Conservation (phyloP, 2,329 filamentous ascomycete species). For the Gremmenia infestans region DNA sequence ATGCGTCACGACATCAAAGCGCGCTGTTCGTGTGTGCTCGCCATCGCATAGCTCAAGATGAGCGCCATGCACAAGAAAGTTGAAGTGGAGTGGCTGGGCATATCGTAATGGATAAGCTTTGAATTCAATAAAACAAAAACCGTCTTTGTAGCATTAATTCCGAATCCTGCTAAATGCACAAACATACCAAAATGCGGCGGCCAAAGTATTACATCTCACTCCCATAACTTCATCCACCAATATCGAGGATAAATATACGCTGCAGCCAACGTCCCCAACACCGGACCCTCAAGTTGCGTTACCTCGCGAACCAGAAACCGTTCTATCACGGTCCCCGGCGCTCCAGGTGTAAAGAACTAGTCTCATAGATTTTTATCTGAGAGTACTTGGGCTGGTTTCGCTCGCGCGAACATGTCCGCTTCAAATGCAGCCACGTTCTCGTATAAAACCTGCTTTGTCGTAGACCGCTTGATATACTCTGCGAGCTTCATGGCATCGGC, state of each 20-base stretch:
- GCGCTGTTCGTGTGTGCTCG: too few relatives aligned
- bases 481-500: constrained; percentile 37
- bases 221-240: neutral
- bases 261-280: neutral
- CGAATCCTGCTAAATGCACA: too few relatives aligned
- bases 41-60: too few relatives aligned
- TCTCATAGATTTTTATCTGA: constrained; percentile 6
- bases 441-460: neutral
- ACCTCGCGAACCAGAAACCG: constrained; percentile 7
- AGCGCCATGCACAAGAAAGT: too few relatives aligned
- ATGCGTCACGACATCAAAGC: too few relatives aligned
- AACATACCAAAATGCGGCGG: too few relatives aligned
- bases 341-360: constrained; percentile 13
- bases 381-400: constrained; percentile 2
- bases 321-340: constrained; percentile 11
- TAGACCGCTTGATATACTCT: constrained; percentile 31
- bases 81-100: too few relatives aligned
- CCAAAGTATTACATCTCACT: too few relatives aligned
- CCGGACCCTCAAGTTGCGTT: constrained; percentile 3
- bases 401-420: constrained; percentile 26
- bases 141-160: too few relatives aligned
- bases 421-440: constrained; percentile 6
- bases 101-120: too few relatives aligned
- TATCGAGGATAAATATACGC: neutral
- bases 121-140: too few relatives aligned